phyloP scores from a whole-genome alignment of 306 rosid species.

The Vigna radiata region DNA sequence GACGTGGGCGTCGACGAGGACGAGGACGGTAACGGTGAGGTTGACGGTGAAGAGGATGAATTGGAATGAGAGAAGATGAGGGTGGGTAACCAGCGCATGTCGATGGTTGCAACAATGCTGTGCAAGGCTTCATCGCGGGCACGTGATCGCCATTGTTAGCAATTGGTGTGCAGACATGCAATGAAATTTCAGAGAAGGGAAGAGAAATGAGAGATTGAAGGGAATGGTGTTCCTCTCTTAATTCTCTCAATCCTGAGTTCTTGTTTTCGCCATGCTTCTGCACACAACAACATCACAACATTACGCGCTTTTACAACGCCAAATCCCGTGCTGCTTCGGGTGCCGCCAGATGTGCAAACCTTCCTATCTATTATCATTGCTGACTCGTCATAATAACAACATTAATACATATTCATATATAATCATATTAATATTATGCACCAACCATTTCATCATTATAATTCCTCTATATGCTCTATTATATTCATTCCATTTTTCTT shows the following conservation, averaged over 20 bases:
- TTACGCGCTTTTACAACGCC: slow-evolving; percentile 39
- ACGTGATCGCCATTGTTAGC: slow-evolving; percentile 12
- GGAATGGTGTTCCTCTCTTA: neutral
- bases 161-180: neutral
- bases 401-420: too few species aligned
- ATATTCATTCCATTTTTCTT: neutral
- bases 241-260: neutral
- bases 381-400: neutral
- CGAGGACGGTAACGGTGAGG: neutral
- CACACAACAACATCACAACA: neutral
- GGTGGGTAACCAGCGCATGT: slow-evolving; percentile 83
- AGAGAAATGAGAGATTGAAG: neutral
- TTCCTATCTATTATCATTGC: neutral
- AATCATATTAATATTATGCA: too few species aligned
- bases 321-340: slow-evolving; percentile 32
- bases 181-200: neutral
- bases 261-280: neutral
- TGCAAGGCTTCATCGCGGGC: neutral
- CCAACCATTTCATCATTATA: neutral
- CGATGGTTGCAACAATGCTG: neutral
- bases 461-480: too few species aligned
- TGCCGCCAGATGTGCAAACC: slow-evolving; percentile 42
- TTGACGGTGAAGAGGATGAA: neutral
- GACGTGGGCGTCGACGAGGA: neutral
- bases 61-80: slow-evolving; percentile 59